Percentiles rank a stretch among this genome's conserved stretches.
These are phyloP conservation scores for Picea glauca DNA, from an alignment of 75 land plant genomes.

Conservation along the genomic window DNA sequence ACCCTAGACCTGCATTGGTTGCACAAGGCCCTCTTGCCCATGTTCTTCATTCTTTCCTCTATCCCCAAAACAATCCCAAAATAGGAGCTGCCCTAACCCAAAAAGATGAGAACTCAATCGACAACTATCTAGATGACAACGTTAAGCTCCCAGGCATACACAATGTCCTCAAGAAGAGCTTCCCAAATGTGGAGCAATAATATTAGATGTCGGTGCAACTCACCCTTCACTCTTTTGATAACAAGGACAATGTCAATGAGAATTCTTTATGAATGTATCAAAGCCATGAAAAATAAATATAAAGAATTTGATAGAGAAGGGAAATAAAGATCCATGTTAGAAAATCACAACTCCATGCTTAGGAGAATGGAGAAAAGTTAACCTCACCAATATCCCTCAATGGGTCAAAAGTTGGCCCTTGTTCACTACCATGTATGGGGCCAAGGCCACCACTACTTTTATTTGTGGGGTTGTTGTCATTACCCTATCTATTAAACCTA, in stretches of 20 bases:
- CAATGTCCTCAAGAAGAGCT: constrained; percentile 20
- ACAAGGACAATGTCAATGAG: constrained; percentile 4
- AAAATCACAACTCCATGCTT: constrained; percentile 25
- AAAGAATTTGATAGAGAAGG: constrained; percentile 6
- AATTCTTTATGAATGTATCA: constrained; percentile 19
- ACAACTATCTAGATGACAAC: constrained; percentile 32
- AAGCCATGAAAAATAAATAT: constrained; percentile 15
- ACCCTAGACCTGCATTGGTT: constrained; percentile 12
- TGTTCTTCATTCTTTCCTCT: constrained; percentile 4
- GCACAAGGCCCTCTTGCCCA: neutral
- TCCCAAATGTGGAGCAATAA: constrained; percentile 11
- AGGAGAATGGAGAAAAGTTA: constrained; percentile 28
- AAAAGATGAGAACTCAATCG: constrained; percentile 14
- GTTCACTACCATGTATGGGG: constrained; percentile 19
- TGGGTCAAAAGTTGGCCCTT: neutral
- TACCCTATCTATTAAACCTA: constrained; percentile 17
- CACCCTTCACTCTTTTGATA: constrained; percentile 6
- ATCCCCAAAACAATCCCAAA: constrained; percentile 9
- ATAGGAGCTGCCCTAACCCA: constrained; percentile 11
- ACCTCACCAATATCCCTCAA: neutral
- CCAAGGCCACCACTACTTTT: constrained; percentile 26
- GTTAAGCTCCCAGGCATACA: constrained; percentile 21
- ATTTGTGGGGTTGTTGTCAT: constrained; percentile 15
- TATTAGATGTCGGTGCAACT: constrained; percentile 14
- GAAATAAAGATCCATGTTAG: constrained; percentile 10